Evolutionary conservation across 441 rosid genomes (phyloP).

Genomic region (Euphorbia celastroides): DNA sequence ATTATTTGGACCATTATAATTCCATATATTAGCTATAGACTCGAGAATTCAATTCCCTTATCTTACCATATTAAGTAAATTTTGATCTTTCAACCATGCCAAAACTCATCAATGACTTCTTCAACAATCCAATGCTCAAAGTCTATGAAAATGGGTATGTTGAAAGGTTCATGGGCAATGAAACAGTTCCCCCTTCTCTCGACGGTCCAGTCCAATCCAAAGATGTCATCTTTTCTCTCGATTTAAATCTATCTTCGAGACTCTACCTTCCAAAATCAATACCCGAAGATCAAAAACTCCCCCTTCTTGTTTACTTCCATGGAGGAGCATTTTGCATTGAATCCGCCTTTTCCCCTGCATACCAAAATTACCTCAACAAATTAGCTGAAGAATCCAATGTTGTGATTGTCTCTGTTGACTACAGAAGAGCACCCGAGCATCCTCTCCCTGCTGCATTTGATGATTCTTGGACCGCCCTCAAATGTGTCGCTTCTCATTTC

Average conservation of each 20-base stretch:
- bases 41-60: too few species aligned
- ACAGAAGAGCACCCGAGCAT: constrained; percentile 62
- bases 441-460: constrained; percentile 67
- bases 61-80: too few species aligned
- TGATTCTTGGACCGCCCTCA: constrained; percentile 58
- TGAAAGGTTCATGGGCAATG: too few species aligned
- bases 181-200: too few species aligned
- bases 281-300: constrained; percentile 35
- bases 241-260: constrained; percentile 45
- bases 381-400: constrained; percentile 45
- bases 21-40: too few species aligned
- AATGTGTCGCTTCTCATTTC: constrained; percentile 31
- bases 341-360: constrained; percentile 45
- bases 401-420: constrained; percentile 53
- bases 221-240: too few species aligned
- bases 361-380: constrained; percentile 56
- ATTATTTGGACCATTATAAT: too few species aligned
- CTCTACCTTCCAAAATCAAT: constrained; percentile 42
- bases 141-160: too few species aligned
- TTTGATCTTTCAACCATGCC: too few species aligned
- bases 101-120: too few species aligned
- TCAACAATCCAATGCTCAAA: too few species aligned
- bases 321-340: constrained; percentile 71
- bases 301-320: constrained; percentile 63
- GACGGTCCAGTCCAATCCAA: too few species aligned